Percentiles rank a stretch among this genome's conserved stretches.
Evolutionary conservation across 768 basidiomycete genomes (phyloP).

Genomic region (Rubroboletus satanas): DNA sequence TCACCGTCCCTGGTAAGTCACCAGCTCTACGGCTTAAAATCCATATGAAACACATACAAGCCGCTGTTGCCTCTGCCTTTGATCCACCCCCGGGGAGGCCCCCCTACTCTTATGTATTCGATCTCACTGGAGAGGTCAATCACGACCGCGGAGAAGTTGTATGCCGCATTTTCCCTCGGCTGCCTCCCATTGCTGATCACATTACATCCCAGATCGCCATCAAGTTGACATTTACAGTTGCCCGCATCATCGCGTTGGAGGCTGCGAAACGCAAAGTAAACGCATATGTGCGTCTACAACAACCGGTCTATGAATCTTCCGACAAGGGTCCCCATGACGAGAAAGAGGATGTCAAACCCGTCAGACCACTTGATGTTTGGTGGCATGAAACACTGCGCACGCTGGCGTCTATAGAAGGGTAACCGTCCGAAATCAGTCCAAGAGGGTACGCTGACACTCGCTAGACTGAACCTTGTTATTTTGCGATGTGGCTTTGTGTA

Average conservation of each 20-base stretch:
- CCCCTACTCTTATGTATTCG: slow-evolving; percentile 80
- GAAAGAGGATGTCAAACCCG: slow-evolving; percentile 70
- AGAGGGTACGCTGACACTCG: slow-evolving; percentile 5
- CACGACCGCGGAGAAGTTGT: slow-evolving; percentile 75
- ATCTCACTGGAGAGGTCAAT: slow-evolving; percentile 77
- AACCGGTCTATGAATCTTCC: slow-evolving; percentile 73
- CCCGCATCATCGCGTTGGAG: slow-evolving; percentile 67
- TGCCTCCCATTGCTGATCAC: slow-evolving; percentile 3
- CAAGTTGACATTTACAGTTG: slow-evolving; percentile 65
- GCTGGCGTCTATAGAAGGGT: slow-evolving; percentile 73
- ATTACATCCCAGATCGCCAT: slow-evolving; percentile 62
- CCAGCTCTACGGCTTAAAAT: background rate
- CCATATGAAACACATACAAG: slow-evolving; percentile 36
- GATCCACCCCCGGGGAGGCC: slow-evolving; percentile 65
- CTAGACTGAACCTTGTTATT: slow-evolving; percentile 76
- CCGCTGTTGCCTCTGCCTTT: slow-evolving; percentile 63
- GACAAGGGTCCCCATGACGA: slow-evolving; percentile 65
- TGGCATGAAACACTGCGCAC: slow-evolving; percentile 84
- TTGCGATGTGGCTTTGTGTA: slow-evolving; percentile 73
- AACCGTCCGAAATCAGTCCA: slow-evolving; percentile 8
- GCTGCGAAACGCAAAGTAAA: slow-evolving; percentile 76
- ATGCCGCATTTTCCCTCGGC: slow-evolving; percentile 20
- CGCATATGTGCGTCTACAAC: slow-evolving; percentile 74
- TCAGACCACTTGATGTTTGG: slow-evolving; percentile 71
- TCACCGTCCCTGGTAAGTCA: slow-evolving; percentile 64